phyloP scores from a whole-genome alignment of 2,329 filamentous ascomycete species.

The Microcyclosporella mali region DNA sequence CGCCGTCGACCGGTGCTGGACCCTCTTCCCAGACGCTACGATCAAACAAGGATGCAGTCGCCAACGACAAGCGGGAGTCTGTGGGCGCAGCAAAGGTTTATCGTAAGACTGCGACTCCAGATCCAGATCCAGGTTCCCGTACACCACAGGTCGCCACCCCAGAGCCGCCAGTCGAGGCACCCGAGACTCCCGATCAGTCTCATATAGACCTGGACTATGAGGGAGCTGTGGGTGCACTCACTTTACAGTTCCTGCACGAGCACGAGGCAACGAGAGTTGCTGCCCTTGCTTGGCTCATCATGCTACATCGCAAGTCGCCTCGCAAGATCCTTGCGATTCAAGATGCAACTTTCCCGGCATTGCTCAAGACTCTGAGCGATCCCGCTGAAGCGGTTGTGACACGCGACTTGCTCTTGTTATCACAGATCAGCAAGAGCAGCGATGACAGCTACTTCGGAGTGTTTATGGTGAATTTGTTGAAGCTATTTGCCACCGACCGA shows the following conservation, averaged over 20 bases:
- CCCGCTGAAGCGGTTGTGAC: conserved; percentile 93
- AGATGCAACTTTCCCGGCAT: conserved; percentile 90
- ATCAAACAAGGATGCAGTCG: conserved; percentile 6
- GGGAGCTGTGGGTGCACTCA: conserved; percentile 86
- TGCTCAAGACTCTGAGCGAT: conserved; percentile 93
- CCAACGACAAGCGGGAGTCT: conserved; percentile 19
- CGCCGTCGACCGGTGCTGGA: conserved; percentile 1
- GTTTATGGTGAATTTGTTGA: conserved; percentile 94
- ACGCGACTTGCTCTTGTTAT: conserved; percentile 84
- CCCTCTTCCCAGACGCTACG: conserved; percentile 3
- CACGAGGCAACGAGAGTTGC: conserved; percentile 93
- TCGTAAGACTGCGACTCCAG: conserved; percentile 22
- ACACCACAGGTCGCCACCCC: conserved; percentile 27
- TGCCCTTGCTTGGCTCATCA: conserved; percentile 91
- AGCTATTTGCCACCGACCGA: conserved; percentile 90
- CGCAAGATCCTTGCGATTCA: conserved; percentile 85
- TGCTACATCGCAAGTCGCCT: conserved; percentile 93
- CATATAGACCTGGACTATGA: conserved; percentile 79
- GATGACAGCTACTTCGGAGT: conserved; percentile 97
- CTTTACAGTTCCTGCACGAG: conserved; percentile 88
- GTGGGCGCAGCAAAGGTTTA: conserved; percentile 6
- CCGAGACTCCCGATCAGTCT: conserved; percentile 7
- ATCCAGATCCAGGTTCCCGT: conserved; percentile 16
- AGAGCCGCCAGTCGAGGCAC: conserved; percentile 19
- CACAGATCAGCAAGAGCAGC: conserved; percentile 92